Conservation (phyloP, 305 asterid species). For the Fraxinus albicans region DNA sequence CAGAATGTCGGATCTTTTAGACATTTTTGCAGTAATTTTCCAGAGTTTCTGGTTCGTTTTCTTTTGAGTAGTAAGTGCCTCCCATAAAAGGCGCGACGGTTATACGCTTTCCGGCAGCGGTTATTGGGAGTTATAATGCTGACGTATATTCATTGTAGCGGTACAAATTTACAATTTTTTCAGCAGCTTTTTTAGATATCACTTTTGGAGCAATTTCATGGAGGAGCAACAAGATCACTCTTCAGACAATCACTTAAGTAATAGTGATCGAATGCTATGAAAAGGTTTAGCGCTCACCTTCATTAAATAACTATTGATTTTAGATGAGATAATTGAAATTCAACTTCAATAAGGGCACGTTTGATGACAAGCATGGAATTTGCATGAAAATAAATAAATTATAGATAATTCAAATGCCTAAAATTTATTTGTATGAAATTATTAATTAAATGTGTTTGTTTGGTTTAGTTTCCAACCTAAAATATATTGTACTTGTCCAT, state of each 20-base stretch:
- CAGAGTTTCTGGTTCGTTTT: background rate
- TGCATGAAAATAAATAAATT: too few relatives aligned
- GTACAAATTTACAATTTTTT: background rate
- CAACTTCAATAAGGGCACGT: too few relatives aligned
- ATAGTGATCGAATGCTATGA: too few relatives aligned
- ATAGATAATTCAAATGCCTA: too few relatives aligned
- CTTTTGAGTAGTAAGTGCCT: background rate
- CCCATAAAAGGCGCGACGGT: background rate
- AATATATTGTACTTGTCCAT: too few relatives aligned
- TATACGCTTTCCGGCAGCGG: background rate
- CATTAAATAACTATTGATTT: background rate
- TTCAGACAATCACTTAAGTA: background rate
- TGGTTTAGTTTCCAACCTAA: too few relatives aligned
- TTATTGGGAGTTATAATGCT: background rate
- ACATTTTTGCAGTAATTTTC: conserved; percentile 18
- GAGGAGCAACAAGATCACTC: background rate
- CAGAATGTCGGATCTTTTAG: conserved; percentile 28
- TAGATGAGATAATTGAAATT: background rate
- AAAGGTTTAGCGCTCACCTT: too few relatives aligned
- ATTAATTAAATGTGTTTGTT: too few relatives aligned
- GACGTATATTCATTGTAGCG: background rate
- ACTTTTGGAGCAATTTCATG: background rate
- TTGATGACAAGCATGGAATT: too few relatives aligned
- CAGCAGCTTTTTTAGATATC: background rate
- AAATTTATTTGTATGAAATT: too few relatives aligned